These are phyloP conservation scores for Saccharomyces hybrid DNA, from an alignment of 1,139 yeast species.

Conservation along the genomic window DNA sequence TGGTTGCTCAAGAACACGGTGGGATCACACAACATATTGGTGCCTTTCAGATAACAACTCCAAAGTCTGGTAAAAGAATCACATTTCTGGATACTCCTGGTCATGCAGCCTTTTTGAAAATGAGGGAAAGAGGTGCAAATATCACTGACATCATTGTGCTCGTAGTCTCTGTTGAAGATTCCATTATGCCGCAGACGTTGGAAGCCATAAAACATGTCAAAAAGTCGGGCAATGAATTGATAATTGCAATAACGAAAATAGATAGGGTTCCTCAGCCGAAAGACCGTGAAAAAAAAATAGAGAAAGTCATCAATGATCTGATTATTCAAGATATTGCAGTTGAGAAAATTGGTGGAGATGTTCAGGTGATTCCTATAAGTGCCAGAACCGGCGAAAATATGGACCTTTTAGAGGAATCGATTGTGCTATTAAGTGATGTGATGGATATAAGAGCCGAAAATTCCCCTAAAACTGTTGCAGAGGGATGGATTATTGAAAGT, in stretches of 20 bases:
- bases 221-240: conserved; percentile 65
- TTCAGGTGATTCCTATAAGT: conserved; percentile 80
- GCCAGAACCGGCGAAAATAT: conserved; percentile 81
- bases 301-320: conserved; percentile 68
- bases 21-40: conserved; percentile 98
- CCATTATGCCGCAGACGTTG: conserved; percentile 94
- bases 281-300: conserved; percentile 25
- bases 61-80: conserved; percentile 62
- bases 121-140: conserved; percentile 95
- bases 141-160: conserved; percentile 86
- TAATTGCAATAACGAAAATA: conserved; percentile 88
- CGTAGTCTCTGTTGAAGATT: conserved; percentile 97
- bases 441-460: conserved; percentile 67
- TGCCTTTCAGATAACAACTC: conserved; percentile 82
- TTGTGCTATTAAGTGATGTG: conserved; percentile 75
- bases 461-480: conserved; percentile 46
- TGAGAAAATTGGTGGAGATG: conserved; percentile 93
- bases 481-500: conserved; percentile 89
- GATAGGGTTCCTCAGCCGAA: conserved; percentile 72
- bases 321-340: conserved; percentile 73
- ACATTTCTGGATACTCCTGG: conserved; percentile 97
- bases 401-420: conserved; percentile 84
- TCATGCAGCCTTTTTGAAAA: conserved; percentile 90
- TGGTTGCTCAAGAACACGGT: conserved; percentile 82
- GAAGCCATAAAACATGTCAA: conserved; percentile 94